Conservation (phyloP, 306 rosid species). For the Argentina anserina region DNA sequence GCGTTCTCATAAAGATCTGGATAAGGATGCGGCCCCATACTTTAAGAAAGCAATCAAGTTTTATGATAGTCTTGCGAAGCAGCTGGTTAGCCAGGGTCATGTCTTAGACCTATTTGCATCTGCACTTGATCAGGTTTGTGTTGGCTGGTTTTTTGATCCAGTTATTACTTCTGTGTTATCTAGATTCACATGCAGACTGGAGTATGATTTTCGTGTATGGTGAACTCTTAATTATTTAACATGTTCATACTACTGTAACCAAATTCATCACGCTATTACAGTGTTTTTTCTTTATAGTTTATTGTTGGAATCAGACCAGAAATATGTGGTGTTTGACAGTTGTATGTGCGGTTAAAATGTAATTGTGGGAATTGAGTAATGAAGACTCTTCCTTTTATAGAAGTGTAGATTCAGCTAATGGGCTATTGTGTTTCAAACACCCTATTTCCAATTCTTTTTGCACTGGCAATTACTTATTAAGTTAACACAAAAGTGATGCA, state of each 20-base stretch:
- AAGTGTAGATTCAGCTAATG: too few relatives aligned
- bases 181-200: background rate
- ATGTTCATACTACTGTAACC: background rate
- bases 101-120: conserved; percentile 94
- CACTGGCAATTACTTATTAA: background rate
- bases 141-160: conserved; percentile 21
- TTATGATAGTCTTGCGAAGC: conserved; percentile 78
- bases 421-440: background rate
- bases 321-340: background rate
- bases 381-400: background rate
- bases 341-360: background rate
- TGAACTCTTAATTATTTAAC: background rate
- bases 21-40: conserved; percentile 94
- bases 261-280: background rate
- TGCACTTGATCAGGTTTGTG: conserved; percentile 94
- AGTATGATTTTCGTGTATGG: background rate
- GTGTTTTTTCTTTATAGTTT: background rate
- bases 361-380: too few relatives aligned
- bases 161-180: conserved; percentile 7
- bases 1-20: conserved; percentile 96
- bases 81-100: conserved; percentile 92
- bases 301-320: background rate
- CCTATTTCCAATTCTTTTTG: background rate
- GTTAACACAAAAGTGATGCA: background rate
- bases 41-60: conserved; percentile 89